Percentiles rank a stretch among this genome's conserved stretches.
Conservation (phyloP, 345 rosid genomes). For the Cardiospermum halicacabum region DNA sequence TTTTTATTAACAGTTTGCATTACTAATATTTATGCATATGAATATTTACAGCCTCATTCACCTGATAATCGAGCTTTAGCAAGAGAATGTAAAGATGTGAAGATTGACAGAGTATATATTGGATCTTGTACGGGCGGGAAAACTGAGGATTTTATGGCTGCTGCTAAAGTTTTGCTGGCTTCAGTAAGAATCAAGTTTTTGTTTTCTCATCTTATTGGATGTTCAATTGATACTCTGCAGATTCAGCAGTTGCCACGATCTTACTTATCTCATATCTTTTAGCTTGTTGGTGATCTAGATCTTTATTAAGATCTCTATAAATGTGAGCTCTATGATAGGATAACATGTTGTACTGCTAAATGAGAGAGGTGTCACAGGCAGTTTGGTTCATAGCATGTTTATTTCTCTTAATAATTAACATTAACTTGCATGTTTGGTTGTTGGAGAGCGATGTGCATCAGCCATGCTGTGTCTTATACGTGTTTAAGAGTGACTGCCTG, state of each 20-base stretch:
- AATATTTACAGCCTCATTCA: constrained; percentile 79
- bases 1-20: background rate
- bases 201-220: background rate
- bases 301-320: constrained; percentile 1
- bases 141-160: constrained; percentile 91
- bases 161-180: constrained; percentile 79
- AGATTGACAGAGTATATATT: constrained; percentile 94
- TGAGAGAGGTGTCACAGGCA: background rate
- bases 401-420: background rate
- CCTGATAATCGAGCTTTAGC: constrained; percentile 97
- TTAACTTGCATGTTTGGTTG: background rate
- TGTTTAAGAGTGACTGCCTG: background rate
- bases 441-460: background rate
- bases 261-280: background rate
- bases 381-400: background rate
- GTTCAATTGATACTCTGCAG: background rate
- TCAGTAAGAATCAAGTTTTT: constrained; percentile 47
- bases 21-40: constrained; percentile 13
- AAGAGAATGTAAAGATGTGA: constrained; percentile 98
- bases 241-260: background rate
- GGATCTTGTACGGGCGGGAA: constrained; percentile 99
- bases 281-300: background rate
- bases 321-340: background rate
- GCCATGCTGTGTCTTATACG: background rate
- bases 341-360: background rate